Conservation (phyloP, 139 green algal genomes). For the Chlamydomonas asymmetrica region DNA sequence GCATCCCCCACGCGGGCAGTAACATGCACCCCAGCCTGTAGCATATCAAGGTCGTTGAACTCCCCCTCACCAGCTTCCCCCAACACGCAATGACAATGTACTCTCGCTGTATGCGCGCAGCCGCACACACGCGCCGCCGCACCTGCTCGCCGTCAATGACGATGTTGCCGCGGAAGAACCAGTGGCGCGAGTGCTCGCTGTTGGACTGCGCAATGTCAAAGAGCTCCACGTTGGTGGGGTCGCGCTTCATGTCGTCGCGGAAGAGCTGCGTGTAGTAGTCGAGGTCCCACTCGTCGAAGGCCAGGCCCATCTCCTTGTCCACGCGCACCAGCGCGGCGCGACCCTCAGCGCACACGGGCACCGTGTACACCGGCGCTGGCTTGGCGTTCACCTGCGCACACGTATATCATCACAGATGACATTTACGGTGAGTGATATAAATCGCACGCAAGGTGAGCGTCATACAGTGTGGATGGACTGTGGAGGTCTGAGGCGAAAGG, state of each 20-base stretch:
- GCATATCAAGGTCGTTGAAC: too few relatives aligned
- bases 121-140: neutral
- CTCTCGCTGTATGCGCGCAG: too few relatives aligned
- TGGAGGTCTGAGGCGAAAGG: too few relatives aligned
- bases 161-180: conserved; percentile 92
- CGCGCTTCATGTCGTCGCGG: conserved; percentile 84
- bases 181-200: conserved; percentile 86
- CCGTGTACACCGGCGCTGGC: conserved; percentile 74
- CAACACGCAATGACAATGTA: too few relatives aligned
- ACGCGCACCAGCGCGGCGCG: conserved; percentile 81
- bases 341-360: conserved; percentile 86
- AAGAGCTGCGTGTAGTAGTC: conserved; percentile 93
- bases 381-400: conserved; percentile 23
- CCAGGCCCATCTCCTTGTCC: conserved; percentile 92
- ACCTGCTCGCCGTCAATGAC: conserved; percentile 87
- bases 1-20: too few relatives aligned
- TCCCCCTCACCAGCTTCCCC: too few relatives aligned
- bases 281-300: conserved; percentile 97
- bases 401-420: too few relatives aligned
- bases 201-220: conserved; percentile 99
- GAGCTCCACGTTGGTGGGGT: conserved; percentile 99
- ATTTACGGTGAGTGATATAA: too few relatives aligned
- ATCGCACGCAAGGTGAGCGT: neutral
- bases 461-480: neutral
- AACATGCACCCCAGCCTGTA: too few relatives aligned